These are phyloP conservation scores for Sambucus nigra DNA, from an alignment of 129 eudicot species.

Conservation along the genomic window DNA sequence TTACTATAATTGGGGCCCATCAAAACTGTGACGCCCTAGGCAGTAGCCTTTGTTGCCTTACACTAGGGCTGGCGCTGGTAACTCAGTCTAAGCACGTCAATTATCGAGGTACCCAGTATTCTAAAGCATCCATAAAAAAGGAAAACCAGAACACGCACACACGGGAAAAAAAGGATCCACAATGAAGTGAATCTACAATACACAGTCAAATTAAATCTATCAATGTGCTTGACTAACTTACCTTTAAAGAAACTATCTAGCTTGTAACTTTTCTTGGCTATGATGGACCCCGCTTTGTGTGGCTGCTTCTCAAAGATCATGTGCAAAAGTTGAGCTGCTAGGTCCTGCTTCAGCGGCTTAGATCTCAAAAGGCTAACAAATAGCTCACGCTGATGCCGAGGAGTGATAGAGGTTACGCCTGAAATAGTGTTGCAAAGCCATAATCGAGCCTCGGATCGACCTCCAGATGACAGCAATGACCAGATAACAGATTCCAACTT, in stretches of 20 bases:
- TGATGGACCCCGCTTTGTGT: constrained; percentile 45
- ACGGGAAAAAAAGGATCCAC: not conserved
- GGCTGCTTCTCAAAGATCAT: constrained; percentile 74
- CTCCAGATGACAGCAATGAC: constrained; percentile 41
- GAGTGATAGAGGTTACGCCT: constrained; percentile 38
- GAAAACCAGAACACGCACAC: too few relatives aligned
- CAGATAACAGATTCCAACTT: constrained; percentile 51
- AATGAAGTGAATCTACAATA: not conserved
- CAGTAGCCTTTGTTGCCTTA: too few relatives aligned
- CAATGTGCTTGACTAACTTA: constrained; percentile 9
- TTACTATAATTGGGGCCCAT: too few relatives aligned
- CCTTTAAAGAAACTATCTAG: constrained; percentile 79
- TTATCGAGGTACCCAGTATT: too few relatives aligned
- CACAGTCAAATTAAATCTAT: too few relatives aligned
- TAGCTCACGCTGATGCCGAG: constrained; percentile 35
- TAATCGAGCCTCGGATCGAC: constrained; percentile 85
- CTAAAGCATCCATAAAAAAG: not conserved
- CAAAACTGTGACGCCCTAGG: too few relatives aligned
- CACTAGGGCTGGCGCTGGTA: too few relatives aligned
- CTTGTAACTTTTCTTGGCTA: constrained; percentile 55
- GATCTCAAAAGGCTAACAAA: constrained; percentile 57
- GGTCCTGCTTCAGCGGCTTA: constrained; percentile 38
- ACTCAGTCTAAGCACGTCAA: too few relatives aligned
- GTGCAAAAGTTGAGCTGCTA: constrained; percentile 63
- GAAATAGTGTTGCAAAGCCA: constrained; percentile 87